Evolutionary conservation across 148 eudicot genomes (phyloP).

Genomic region (Suaeda aralocaspica): DNA sequence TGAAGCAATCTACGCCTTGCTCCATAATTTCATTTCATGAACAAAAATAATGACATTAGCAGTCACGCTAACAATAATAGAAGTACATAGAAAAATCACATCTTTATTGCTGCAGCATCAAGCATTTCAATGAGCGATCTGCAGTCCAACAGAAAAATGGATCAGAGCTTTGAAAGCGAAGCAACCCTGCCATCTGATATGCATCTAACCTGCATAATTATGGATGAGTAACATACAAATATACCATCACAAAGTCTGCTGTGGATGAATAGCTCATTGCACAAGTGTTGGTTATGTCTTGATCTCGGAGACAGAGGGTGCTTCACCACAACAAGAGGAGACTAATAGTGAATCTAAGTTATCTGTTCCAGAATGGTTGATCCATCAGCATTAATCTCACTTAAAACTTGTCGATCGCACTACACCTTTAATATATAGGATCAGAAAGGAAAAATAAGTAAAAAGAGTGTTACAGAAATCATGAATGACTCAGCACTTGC

Average conservation of each 20-base stretch:
- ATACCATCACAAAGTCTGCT: neutral
- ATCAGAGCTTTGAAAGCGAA: neutral
- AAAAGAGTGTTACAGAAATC: too few species aligned
- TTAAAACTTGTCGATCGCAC: neutral
- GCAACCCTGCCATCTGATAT: neutral
- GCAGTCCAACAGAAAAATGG: neutral
- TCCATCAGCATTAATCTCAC: neutral
- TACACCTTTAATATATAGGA: neutral
- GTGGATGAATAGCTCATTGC: neutral
- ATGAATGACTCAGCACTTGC: too few species aligned
- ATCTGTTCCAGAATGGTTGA: too few species aligned
- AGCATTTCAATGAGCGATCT: neutral
- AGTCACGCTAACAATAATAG: neutral
- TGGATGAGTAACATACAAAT: too few species aligned
- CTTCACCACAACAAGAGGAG: neutral
- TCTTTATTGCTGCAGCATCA: neutral
- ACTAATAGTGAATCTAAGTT: too few species aligned
- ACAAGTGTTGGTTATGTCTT: neutral
- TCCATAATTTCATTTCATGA: neutral
- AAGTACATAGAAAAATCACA: neutral
- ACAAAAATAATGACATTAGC: neutral
- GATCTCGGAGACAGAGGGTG: neutral
- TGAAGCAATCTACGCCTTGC: neutral
- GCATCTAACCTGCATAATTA: neutral
- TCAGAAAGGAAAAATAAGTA: too few species aligned